Evolutionary conservation across 1,284 basidiomycete genomes (phyloP), one percentile per base, ranked within the genome.

Genomic region (Tilletia setariae): DNA sequence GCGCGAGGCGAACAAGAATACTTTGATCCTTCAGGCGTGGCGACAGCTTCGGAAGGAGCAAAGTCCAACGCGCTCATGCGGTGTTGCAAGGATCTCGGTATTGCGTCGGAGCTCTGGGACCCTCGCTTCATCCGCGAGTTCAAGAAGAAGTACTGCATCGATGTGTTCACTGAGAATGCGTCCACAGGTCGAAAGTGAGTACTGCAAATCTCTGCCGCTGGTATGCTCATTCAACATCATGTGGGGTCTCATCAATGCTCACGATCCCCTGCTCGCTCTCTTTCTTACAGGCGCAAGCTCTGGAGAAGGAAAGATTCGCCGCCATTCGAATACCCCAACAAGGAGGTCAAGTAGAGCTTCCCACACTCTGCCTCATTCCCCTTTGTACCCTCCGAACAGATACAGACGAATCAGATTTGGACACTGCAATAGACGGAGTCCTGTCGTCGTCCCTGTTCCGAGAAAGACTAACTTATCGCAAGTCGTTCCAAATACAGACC

Each of bases 11-110:
- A 98, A 84, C 95, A 98, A 79, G 93, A 97, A 76, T 98, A 94
- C 83, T 98, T 97, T 79, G 93, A 95, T 79, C 90, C 92, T 1
- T 87, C 88, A 0, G 94, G 94, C 23, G 89, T 98, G 65, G 88
- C 95, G 0, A 98, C 94, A 0, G 95, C 95, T 0, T 92, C 91
- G 0, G 95, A 98, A 82, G 93, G 91, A 0, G 93, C 91, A 85
- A 98, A 98, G 84, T 93, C 91, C 77, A 98, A 98, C 76, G 95
- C 95, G 1, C 86, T 98, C 46, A 97, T 98, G 94, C 87, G 95
- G 42, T 98, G 95, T 83, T 96, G 93, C 85, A 98, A 98, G 82
- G 95, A 98, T 80, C 85, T 98, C 43, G 95, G 95, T 6, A 87
- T 98, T 74, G 95, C 95, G 0, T 94, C 92, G 78, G 95, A 98